Percentiles rank a stretch among this genome's conserved stretches.
Conservation (phyloP, 2,329 filamentous ascomycete species). For the Penicillium sp. region DNA sequence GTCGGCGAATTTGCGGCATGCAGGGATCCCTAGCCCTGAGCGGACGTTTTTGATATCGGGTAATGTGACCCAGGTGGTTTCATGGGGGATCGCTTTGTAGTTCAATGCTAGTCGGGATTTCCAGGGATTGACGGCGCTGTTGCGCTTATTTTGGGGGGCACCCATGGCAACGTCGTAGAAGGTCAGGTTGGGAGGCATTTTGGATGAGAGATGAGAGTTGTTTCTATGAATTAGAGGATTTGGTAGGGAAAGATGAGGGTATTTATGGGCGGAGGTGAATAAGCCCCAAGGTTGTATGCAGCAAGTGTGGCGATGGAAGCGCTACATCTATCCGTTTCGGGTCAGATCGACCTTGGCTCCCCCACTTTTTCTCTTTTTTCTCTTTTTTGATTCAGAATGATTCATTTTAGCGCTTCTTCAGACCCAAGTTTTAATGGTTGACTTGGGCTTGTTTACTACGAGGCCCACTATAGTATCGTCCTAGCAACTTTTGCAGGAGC, state of each 20-base stretch:
- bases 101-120: conserved; percentile 55
- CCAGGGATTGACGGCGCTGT: conserved; percentile 53
- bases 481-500: too few species aligned
- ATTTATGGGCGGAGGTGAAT: too few species aligned
- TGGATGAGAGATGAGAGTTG: background rate
- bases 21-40: conserved; percentile 46
- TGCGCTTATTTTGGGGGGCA: conserved; percentile 30
- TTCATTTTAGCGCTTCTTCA: background rate
- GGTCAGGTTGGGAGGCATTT: conserved; percentile 5
- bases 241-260: too few species aligned
- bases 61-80: conserved; percentile 56
- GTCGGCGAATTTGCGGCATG: conserved; percentile 58
- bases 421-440: too few species aligned
- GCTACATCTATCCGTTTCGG: too few species aligned
- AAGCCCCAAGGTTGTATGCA: too few species aligned
- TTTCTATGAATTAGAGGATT: background rate
- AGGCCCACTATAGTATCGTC: too few species aligned
- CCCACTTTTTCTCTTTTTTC: too few species aligned
- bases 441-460: too few species aligned
- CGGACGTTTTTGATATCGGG: conserved; percentile 56
- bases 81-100: conserved; percentile 51
- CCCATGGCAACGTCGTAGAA: conserved; percentile 53
- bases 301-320: too few species aligned
- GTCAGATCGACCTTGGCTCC: too few species aligned
- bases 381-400: background rate